Evolutionary conservation across 805 yeast genomes (phyloP).

Genomic region (Saturnispora mendoncae): DNA sequence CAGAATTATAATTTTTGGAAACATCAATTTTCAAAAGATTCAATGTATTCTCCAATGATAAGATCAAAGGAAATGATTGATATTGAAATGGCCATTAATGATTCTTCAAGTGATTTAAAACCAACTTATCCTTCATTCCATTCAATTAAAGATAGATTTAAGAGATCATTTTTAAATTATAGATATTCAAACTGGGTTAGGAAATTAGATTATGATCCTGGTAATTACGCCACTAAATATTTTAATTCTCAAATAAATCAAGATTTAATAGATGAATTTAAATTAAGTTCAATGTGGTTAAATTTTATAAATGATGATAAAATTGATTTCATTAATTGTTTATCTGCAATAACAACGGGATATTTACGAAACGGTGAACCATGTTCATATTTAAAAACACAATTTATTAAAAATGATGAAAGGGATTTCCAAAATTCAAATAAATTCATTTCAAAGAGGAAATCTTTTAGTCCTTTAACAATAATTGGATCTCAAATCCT

Average conservation of each 20-base stretch:
- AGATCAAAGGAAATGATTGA: background rate
- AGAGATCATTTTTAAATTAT: background rate
- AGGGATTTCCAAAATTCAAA: background rate
- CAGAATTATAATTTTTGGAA: constrained; percentile 2
- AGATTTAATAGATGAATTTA: background rate
- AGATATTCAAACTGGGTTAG: constrained; percentile 2
- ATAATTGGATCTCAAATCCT: background rate
- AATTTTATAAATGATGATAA: background rate
- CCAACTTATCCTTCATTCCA: background rate
- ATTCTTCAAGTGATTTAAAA: background rate
- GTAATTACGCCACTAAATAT: background rate
- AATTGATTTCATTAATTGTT: background rate
- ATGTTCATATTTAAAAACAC: background rate
- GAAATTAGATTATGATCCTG: background rate
- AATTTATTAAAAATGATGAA: background rate
- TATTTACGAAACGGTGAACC: constrained; percentile 2
- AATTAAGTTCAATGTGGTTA: constrained; percentile 2
- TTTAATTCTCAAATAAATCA: background rate
- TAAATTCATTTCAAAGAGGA: background rate
- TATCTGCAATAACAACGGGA: constrained; percentile 3
- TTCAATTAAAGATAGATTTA: background rate
- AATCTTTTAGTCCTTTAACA: background rate
- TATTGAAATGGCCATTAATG: background rate
- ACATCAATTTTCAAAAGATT: background rate
- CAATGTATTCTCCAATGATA: background rate